Percentiles rank a stretch among this genome's conserved stretches.
Conservation (phyloP, 1,139 yeast species). For the Geotrichum restrictum region DNA sequence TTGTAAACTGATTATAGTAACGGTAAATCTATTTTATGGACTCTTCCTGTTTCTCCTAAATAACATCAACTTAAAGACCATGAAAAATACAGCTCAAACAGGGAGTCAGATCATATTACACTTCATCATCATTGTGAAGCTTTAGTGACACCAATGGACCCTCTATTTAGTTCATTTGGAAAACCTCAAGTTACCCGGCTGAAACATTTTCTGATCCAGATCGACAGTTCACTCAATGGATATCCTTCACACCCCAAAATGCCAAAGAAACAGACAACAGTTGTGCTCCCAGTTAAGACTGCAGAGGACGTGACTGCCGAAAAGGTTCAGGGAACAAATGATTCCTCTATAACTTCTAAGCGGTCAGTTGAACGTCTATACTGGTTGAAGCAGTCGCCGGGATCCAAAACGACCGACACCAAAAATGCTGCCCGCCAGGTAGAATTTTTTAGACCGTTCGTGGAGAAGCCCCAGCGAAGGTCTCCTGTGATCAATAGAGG, state of each 20-base stretch:
- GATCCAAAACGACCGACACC: conserved; percentile 31
- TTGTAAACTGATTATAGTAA: too few species aligned
- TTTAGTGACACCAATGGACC: background rate
- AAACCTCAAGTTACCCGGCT: conserved; percentile 4
- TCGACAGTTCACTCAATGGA: background rate
- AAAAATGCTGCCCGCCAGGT: conserved; percentile 25
- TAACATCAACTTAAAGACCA: too few species aligned
- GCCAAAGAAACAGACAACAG: conserved; percentile 2
- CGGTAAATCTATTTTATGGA: too few species aligned
- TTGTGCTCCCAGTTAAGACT: background rate
- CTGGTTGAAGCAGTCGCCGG: conserved; percentile 43
- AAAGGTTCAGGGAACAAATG: conserved; percentile 74
- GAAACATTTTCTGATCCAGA: background rate
- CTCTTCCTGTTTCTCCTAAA: too few species aligned
- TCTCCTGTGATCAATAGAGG: conserved; percentile 82
- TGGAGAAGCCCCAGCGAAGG: conserved; percentile 61
- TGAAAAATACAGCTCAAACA: too few species aligned
- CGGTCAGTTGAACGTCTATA: conserved; percentile 72
- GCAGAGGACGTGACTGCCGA: conserved; percentile 36
- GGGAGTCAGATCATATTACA: too few species aligned
- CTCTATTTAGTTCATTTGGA: too few species aligned
- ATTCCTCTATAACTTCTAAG: conserved; percentile 78
- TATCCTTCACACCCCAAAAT: background rate
- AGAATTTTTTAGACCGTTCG: conserved; percentile 65
- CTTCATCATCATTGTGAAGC: too few species aligned